Base-by-base conservation (phyloP, 225 moss, liverwort and hornwort species). In the Straminergon stramineum region DNA sequence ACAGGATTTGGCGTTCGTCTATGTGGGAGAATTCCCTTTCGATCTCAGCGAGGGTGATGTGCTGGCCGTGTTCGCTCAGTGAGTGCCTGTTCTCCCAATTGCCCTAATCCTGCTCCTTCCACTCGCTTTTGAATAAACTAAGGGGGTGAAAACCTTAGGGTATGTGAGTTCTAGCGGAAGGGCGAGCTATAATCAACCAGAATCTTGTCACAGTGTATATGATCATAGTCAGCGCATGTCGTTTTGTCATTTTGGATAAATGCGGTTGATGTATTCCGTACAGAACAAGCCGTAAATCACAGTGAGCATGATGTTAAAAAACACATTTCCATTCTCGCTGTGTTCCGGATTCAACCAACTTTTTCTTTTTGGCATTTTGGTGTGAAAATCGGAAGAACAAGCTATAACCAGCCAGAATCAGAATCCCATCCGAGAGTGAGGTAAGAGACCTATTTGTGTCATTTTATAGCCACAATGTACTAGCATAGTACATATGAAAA, bases 21-120 rank as follows among this genome's bases (percentile, higher is more conserved):
- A 96, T 86, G 91, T 94, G 23, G 97, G 94, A 26, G 94, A 95
- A 30, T 94, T 97, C 57, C 92, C 94, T 14, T 95, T 93, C 57
- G 94, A 93, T 34, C 96, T 97, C 84, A 97, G 94, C 6, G 96
- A 97, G 90, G 96, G 99, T 21, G 97, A 97, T 83, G 90, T 96
- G 48, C 96, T 96, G 24, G 96, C 96, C 73, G 92, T 97, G 58
- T 99, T 97, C 70, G 95, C 96, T 17, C 99, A 97, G 99, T 97
- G 67, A 88, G 95, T 91, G 9, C 71, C n/a, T 84, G 57, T 30
- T 51, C 77, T 64, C 66, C 51, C 37, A 12, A 34, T 70, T 65
- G 80, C 52, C 39, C 11, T 67, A 28, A 81, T 68, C 24, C 52
- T 75, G 67, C 48, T 75, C 73, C n/a, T 78, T 83, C 70, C 73